phyloP scores from a whole-genome alignment of 202 grass and related monocot genomes.

The Saccharum hybrid region DNA sequence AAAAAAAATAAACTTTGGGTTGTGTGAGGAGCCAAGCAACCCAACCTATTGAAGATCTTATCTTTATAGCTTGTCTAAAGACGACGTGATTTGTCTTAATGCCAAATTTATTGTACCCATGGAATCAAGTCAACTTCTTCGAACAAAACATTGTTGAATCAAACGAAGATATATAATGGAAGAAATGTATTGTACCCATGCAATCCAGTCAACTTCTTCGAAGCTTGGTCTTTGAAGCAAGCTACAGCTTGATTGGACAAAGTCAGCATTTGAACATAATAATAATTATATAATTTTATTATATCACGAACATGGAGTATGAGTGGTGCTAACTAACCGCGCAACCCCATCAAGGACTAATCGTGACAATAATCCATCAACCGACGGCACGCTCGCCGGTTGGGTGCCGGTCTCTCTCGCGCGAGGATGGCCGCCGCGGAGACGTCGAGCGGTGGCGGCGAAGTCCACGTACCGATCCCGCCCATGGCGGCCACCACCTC shows the following conservation, averaged over 20 bases:
- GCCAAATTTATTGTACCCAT: too few species aligned
- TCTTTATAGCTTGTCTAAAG: too few species aligned
- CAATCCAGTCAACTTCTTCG: not conserved
- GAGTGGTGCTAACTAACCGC: slow-evolving; percentile 6
- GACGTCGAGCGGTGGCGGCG: not conserved
- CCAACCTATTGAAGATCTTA: too few species aligned
- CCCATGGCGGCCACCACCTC: not conserved
- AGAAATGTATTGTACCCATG: not conserved
- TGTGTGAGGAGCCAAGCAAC: too few species aligned
- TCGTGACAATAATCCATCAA: not conserved
- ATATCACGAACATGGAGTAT: not conserved
- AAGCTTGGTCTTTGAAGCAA: slow-evolving; percentile 29
- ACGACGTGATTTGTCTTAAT: too few species aligned
- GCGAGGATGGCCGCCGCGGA: not conserved
- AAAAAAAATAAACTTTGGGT: too few species aligned
- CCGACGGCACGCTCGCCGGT: not conserved
- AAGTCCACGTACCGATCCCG: not conserved
- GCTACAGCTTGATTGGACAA: not conserved
- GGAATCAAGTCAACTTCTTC: too few species aligned
- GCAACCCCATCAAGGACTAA: not conserved
- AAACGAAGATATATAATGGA: not conserved
- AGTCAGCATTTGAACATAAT: not conserved
- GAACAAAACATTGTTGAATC: not conserved
- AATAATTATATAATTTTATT: not conserved
- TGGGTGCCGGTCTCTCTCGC: not conserved